Conservation (phyloP, 352 stramenopile genomes). For the Pythium chondricola region DNA sequence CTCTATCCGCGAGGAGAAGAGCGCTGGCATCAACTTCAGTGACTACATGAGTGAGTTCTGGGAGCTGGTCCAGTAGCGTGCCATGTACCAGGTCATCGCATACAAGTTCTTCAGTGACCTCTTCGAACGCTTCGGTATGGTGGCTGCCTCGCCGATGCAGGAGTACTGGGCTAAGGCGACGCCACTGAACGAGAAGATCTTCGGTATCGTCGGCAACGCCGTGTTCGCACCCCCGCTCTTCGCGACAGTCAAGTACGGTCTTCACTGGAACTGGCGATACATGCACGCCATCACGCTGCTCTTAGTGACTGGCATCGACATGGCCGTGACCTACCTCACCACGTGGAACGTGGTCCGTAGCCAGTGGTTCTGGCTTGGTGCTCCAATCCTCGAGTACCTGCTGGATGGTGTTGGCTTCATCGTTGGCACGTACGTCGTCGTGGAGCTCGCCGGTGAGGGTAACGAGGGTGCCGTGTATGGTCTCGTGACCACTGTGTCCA, state of each 20-base stretch:
- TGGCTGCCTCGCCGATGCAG: constrained; percentile 21
- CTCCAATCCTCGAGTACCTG: constrained; percentile 33
- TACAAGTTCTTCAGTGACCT: constrained; percentile 32
- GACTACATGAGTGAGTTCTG: constrained; percentile 36
- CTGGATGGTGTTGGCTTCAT: constrained; percentile 38
- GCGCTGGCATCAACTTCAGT: constrained; percentile 17
- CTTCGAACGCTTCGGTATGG: constrained; percentile 35
- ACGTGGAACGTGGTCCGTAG: constrained; percentile 6
- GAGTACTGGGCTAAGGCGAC: constrained; percentile 25
- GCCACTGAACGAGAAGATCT: constrained; percentile 2
- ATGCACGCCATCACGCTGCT: constrained; percentile 12
- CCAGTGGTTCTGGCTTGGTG: constrained; percentile 6
- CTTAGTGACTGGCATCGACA: constrained; percentile 9
- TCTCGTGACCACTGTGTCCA: constrained; percentile 3
- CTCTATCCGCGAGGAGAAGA: constrained; percentile 48
- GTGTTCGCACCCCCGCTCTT: constrained; percentile 4
- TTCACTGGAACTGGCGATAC: constrained; percentile 22
- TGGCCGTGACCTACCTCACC: constrained; percentile 6
- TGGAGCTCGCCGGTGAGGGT: constrained; percentile 26
- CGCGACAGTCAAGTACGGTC: constrained; percentile 9
- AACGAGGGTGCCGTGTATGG: constrained; percentile 22
- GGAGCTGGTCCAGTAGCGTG: constrained; percentile 21
- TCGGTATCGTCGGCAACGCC: constrained; percentile 4
- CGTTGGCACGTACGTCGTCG: constrained; percentile 26
- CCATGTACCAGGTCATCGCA: constrained; percentile 37